Percentiles rank a stretch among this genome's conserved stretches.
These are phyloP conservation scores for Apostasia shenzhenica DNA, from an alignment of 106 monocot genomes.

Conservation along the genomic window DNA sequence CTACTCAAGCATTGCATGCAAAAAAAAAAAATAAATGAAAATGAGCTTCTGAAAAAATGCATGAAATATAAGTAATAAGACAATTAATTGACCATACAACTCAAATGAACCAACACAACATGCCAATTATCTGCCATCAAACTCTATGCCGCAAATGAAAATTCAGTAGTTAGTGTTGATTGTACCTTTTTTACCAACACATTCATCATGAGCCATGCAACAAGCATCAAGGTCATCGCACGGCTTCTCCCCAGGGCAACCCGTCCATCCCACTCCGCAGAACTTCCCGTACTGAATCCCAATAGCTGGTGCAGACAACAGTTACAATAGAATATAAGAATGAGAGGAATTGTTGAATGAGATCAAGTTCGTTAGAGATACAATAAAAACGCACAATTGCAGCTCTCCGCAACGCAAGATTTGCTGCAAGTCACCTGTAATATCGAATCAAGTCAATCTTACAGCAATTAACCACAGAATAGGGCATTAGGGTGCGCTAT, in stretches of 20 bases:
- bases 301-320: slow-evolving; percentile 27
- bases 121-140: too few species aligned
- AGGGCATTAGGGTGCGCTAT: neutral
- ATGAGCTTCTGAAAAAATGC: too few species aligned
- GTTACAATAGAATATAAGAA: neutral
- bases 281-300: slow-evolving; percentile 85
- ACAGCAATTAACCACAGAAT: neutral
- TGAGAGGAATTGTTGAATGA: neutral
- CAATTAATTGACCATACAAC: too few species aligned
- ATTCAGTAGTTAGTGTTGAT: too few species aligned
- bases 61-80: too few species aligned
- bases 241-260: slow-evolving; percentile 86
- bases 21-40: too few species aligned
- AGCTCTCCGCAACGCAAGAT: slow-evolving; percentile 66
- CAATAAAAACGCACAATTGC: slow-evolving; percentile 37
- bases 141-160: too few species aligned
- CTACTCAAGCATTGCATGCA: too few species aligned
- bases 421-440: slow-evolving; percentile 55
- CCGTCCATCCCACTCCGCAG: slow-evolving; percentile 85
- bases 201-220: slow-evolving; percentile 75
- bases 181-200: slow-evolving; percentile 69
- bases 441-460: neutral
- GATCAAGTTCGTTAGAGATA: neutral
- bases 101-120: too few species aligned
- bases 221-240: slow-evolving; percentile 95